Evolutionary conservation across 129 eudicot genomes (phyloP).

Genomic region (Lactuca saligna): DNA sequence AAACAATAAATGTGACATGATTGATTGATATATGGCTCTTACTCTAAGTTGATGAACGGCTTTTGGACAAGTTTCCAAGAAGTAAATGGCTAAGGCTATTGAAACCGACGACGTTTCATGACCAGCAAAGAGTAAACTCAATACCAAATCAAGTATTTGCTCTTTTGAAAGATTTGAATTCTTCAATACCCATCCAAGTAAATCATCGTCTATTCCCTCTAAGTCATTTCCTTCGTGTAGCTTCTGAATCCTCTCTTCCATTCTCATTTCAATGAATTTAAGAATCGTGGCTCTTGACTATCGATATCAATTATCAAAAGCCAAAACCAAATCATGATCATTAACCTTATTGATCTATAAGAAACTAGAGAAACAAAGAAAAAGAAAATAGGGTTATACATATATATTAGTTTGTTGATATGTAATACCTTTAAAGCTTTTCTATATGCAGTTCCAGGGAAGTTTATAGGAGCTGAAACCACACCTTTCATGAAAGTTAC

Average conservation of each 20-base stretch:
- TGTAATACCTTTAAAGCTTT: constrained; percentile 67
- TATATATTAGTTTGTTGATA: no score
- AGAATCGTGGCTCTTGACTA: constrained; percentile 86
- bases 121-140: constrained; percentile 92
- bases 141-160: constrained; percentile 88
- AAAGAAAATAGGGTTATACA: background rate
- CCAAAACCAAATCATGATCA: background rate
- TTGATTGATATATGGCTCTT: constrained; percentile 20
- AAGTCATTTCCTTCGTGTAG: constrained; percentile 26
- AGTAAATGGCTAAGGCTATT: constrained; percentile 81
- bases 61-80: constrained; percentile 66
- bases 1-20: background rate
- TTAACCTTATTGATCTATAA: background rate
- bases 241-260: constrained; percentile 63
- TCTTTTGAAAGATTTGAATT: constrained; percentile 79
- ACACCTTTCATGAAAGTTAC: constrained; percentile 99
- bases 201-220: constrained; percentile 59
- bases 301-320: background rate
- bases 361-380: background rate
- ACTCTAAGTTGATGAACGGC: constrained; percentile 83
- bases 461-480: constrained; percentile 82
- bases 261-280: constrained; percentile 66
- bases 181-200: constrained; percentile 93
- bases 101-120: constrained; percentile 98
- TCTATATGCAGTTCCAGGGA: constrained; percentile 94